Percentiles rank a stretch among this genome's conserved stretches.
These are phyloP conservation scores for Sechiopsis laciniata DNA, from an alignment of 306 rosid species.

Conservation along the genomic window DNA sequence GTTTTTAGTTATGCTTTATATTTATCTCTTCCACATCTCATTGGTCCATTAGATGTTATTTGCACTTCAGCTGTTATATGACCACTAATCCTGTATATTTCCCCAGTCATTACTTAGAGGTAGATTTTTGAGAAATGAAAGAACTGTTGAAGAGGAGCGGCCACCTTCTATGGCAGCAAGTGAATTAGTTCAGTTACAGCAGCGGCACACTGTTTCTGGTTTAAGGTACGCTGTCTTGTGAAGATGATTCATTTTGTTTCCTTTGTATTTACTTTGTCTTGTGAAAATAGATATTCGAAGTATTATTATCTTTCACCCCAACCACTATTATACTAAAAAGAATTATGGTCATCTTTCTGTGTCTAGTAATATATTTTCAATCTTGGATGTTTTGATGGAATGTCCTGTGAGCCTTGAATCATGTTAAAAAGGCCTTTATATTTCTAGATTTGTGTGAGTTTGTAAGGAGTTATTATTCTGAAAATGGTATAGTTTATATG, in stretches of 20 bases:
- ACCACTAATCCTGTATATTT: background rate
- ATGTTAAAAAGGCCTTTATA: background rate
- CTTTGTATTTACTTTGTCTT: background rate
- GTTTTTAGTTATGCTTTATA: background rate
- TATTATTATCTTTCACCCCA: background rate
- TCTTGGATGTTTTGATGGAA: background rate
- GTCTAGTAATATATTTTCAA: background rate
- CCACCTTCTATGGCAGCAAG: constrained; percentile 82
- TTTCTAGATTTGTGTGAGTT: background rate
- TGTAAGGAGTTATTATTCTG: background rate
- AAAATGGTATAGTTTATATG: constrained; percentile 21
- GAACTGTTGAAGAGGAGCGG: constrained; percentile 86
- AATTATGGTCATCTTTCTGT: background rate
- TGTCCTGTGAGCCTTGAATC: constrained; percentile 6
- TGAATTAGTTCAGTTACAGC: constrained; percentile 86
- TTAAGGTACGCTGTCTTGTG: constrained; percentile 50
- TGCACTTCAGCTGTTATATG: constrained; percentile 35
- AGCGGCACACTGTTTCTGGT: constrained; percentile 91
- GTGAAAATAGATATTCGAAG: background rate
- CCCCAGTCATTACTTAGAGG: constrained; percentile 95
- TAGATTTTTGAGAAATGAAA: constrained; percentile 93
- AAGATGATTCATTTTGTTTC: background rate
- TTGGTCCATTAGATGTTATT: constrained; percentile 9
- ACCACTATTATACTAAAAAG: too few relatives aligned
- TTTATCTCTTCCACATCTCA: constrained; percentile 4